Conservation (phyloP, 768 basidiomycete species). For the Russula sp. region DNA sequence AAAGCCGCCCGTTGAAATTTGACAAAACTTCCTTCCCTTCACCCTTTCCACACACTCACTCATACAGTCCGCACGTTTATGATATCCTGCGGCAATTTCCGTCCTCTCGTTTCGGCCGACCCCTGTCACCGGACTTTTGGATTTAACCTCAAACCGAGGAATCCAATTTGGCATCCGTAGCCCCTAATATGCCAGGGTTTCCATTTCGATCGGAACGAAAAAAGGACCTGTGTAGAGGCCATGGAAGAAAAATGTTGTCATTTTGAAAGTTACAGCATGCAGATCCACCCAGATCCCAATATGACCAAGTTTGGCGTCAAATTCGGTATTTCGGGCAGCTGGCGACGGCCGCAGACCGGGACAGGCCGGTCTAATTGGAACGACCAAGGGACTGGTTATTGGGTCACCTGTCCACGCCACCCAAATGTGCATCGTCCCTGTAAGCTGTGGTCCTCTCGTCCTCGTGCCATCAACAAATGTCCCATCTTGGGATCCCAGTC, state of each 20-base stretch:
- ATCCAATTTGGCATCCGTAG: not conserved
- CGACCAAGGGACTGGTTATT: not conserved
- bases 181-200: not conserved
- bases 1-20: conserved; percentile 13
- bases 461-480: not conserved
- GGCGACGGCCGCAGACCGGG: conserved; percentile 13
- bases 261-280: no score
- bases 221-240: not conserved
- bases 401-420: conserved; percentile 23
- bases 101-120: not conserved
- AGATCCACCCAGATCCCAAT: conserved; percentile 21
- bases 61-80: not conserved
- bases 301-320: conserved; percentile 7
- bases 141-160: not conserved
- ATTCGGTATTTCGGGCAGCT: not conserved
- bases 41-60: conserved; percentile 4
- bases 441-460: not conserved
- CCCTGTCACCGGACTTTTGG: conserved; percentile 5
- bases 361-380: not conserved
- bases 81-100: conserved; percentile 15
- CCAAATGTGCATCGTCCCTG: not conserved
- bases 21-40: conserved; percentile 3
- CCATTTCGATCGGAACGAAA: conserved; percentile 1
- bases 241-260: not conserved
- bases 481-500: not conserved